These are phyloP conservation scores for Debaryomyces singareniensis DNA, from an alignment of 1,139 yeast genomes.

Conservation along the genomic window DNA sequence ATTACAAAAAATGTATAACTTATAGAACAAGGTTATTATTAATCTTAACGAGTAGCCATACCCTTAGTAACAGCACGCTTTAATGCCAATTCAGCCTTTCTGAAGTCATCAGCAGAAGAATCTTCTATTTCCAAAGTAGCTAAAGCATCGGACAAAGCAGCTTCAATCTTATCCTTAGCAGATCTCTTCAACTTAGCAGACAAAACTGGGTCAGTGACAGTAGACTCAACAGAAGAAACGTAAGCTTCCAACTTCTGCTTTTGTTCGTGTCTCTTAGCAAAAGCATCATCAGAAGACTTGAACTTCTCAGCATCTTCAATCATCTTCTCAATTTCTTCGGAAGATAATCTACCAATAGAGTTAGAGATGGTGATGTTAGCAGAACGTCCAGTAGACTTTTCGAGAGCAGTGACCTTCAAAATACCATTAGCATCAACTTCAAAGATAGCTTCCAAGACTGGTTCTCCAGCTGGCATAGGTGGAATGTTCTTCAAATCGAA, in stretches of 20 bases:
- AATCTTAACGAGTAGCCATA: conserved; percentile 90
- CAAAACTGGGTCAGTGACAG: conserved; percentile 97
- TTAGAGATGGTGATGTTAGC: conserved; percentile 99
- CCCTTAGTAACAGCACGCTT: conserved; percentile 99
- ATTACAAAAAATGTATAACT: conserved; percentile 8
- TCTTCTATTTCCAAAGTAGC: conserved; percentile 98
- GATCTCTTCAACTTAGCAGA: conserved; percentile 98
- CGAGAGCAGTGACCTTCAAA: conserved; percentile 99
- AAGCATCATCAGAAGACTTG: conserved; percentile 98
- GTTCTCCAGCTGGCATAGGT: conserved; percentile 99
- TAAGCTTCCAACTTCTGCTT: conserved; percentile 99
- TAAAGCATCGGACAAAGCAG: conserved; percentile 97
- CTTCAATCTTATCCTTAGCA: conserved; percentile 96
- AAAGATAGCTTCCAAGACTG: conserved; percentile 98
- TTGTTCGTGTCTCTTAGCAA: conserved; percentile 99
- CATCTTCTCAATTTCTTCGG: conserved; percentile 98
- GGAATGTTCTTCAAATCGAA: conserved; percentile 98
- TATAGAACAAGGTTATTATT: conserved; percentile 8
- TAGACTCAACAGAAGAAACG: conserved; percentile 95
- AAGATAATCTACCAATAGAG: conserved; percentile 98
- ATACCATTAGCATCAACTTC: conserved; percentile 99
- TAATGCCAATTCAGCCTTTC: conserved; percentile 99
- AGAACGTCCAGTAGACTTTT: conserved; percentile 98
- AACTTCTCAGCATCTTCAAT: conserved; percentile 97
- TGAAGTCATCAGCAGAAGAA: conserved; percentile 90